Base-by-base conservation (phyloP, 768 basidiomycete genomes). In the Tulasnella sp. region DNA sequence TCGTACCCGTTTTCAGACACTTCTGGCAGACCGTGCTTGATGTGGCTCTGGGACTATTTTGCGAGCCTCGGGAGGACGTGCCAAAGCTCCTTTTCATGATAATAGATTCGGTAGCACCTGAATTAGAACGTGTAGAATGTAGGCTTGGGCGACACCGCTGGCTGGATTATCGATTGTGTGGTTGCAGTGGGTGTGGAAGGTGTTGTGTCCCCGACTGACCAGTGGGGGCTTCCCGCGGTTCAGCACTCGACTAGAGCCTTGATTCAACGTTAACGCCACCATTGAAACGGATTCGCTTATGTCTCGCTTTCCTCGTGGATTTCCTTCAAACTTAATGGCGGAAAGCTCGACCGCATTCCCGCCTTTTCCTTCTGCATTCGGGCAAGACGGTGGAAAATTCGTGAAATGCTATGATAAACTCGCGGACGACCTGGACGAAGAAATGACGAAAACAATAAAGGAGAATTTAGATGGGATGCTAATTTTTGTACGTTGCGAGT, bases 21-120 rank as follows among this genome's bases (percentile, higher is more conserved):
- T 91, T 94, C 79, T 94, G 92, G 79, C 92, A 94, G 40, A 90
- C 77, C 0, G 92, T 94, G 0, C 85, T 85, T 1, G 86, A 80
- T 1, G 84, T 86, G 34, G 91, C 87, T 7, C 86, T 83, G 16
- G 91, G 88, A 65, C 84, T 85, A 79, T 86, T 90, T 42, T 82
- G 80, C 3, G 88, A 85, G 73, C 81, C 85, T 71, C 83, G 82
- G 77, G 67, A 67, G 9, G 67, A 67, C 5, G 67, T 67, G 22
- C 67, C 67, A 67, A 67, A 67, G 6, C 17, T 67, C 39, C 67
- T 22, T 9, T 59, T 59, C 52, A 59, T 59, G 9, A 3, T 59
- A 29, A 1, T 29, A 12, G 8, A 26, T 59, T 26, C 9, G 14
- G 52, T 59, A 59, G 32, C 11, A 1, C 32, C 14, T 22, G 52